Evolutionary conservation across 768 basidiomycete genomes (phyloP).

Genomic region (Russula emetica): DNA sequence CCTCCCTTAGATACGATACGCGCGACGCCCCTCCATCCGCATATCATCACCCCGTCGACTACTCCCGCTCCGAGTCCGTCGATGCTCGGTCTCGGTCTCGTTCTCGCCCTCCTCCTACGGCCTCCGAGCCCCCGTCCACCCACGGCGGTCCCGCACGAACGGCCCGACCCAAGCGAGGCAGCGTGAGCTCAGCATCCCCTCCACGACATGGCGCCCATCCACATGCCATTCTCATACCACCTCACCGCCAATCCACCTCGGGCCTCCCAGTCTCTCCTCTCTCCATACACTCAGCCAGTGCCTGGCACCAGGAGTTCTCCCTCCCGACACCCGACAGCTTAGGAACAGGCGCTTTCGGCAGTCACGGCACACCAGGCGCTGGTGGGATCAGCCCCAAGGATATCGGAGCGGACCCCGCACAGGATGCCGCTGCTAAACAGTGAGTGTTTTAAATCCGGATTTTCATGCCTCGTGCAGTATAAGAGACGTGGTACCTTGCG

Average conservation of each 20-base stretch:
- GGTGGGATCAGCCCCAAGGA: slow-evolving; percentile 37
- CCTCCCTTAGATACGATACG: slow-evolving; percentile 37
- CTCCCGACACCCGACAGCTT: slow-evolving; percentile 37
- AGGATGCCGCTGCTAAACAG: slow-evolving; percentile 40
- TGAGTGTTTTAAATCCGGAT: slow-evolving; percentile 29
- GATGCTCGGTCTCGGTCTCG: slow-evolving; percentile 34
- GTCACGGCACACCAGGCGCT: slow-evolving; percentile 26
- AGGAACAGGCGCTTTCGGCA: slow-evolving; percentile 20
- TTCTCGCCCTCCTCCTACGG: slow-evolving; percentile 50
- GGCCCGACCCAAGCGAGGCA: slow-evolving; percentile 49
- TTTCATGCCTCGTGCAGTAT: neutral
- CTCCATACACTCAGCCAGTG: slow-evolving; percentile 26
- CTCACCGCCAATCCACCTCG: slow-evolving; percentile 29
- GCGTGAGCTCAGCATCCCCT: slow-evolving; percentile 54
- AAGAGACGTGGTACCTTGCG: neutral
- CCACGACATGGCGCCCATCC: slow-evolving; percentile 43
- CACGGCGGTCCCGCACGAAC: slow-evolving; percentile 43
- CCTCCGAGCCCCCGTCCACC: slow-evolving; percentile 30
- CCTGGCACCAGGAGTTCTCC: slow-evolving; percentile 25
- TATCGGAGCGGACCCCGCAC: slow-evolving; percentile 28
- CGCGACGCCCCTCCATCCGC: slow-evolving; percentile 31
- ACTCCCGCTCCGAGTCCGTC: slow-evolving; percentile 26
- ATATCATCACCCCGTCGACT: slow-evolving; percentile 32
- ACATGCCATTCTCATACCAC: slow-evolving; percentile 69
- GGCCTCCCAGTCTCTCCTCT: slow-evolving; percentile 33